Evolutionary conservation across 768 basidiomycete genomes (phyloP).

Genomic region (Pleurotus giganteus): DNA sequence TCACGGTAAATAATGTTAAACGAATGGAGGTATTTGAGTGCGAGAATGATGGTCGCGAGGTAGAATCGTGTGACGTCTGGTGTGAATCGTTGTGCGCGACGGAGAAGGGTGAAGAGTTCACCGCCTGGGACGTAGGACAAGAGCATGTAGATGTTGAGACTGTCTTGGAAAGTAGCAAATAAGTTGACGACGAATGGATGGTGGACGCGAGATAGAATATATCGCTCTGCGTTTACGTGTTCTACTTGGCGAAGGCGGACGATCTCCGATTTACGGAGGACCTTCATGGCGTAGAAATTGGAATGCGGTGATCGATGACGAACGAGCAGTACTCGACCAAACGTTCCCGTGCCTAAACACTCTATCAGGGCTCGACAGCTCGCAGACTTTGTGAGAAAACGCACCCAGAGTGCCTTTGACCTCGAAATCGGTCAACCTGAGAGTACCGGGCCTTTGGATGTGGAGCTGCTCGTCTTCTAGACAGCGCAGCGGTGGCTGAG

Average conservation of each 20-base stretch:
- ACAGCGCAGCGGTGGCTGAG: conserved; percentile 48
- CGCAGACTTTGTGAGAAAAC: conserved; percentile 17
- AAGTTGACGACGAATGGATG: conserved; percentile 98
- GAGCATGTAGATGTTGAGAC: conserved; percentile 96
- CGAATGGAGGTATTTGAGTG: conserved; percentile 90
- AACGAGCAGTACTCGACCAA: conserved; percentile 90
- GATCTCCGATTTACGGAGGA: conserved; percentile 82
- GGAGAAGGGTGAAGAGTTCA: conserved; percentile 94
- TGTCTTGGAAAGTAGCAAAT: conserved; percentile 93
- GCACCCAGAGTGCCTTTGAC: conserved; percentile 75
- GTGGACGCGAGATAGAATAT: conserved; percentile 86
- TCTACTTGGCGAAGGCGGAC: conserved; percentile 93
- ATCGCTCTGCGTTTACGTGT: conserved; percentile 95
- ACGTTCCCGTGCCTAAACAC: conserved; percentile 86
- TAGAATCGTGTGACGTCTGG: conserved; percentile 98
- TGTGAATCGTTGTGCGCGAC: conserved; percentile 91
- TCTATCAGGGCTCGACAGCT: conserved; percentile 5
- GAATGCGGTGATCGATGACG: conserved; percentile 58
- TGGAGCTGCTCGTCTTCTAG: conserved; percentile 73
- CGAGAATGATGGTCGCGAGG: conserved; percentile 92
- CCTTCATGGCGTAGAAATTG: conserved; percentile 83
- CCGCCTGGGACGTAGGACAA: conserved; percentile 96
- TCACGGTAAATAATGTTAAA: conserved; percentile 99
- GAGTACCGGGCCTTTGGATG: conserved; percentile 49
- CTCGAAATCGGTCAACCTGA: conserved; percentile 77